These are phyloP conservation scores for Candida alai DNA, from an alignment of 805 yeast genomes.

Conservation along the genomic window DNA sequence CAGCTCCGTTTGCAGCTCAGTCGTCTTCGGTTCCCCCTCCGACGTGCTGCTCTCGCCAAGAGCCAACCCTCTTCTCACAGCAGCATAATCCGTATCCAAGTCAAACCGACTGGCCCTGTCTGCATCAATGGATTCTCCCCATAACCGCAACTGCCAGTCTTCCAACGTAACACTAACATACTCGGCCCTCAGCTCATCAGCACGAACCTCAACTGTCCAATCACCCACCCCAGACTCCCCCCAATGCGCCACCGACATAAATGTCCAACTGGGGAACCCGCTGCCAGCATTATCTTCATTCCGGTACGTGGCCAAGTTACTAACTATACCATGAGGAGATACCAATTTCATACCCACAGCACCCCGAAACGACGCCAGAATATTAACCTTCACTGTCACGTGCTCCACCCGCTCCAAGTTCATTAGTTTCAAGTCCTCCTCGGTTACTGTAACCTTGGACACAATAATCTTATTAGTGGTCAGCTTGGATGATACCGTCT, in stretches of 20 bases:
- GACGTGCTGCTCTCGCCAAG: conserved; percentile 5
- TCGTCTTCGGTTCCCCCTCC: conserved; percentile 3
- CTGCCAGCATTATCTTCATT: conserved; percentile 47
- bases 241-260: conserved; percentile 98
- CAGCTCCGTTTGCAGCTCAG: background rate
- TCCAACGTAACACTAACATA: conserved; percentile 39
- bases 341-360: conserved; percentile 56
- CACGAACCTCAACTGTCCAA: conserved; percentile 69
- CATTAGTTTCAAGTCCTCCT: conserved; percentile 46
- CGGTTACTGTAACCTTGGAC: conserved; percentile 39
- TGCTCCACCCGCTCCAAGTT: conserved; percentile 80
- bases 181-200: conserved; percentile 32
- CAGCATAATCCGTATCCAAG: conserved; percentile 45
- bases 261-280: conserved; percentile 83
- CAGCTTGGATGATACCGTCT: conserved; percentile 12
- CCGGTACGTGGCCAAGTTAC: conserved; percentile 71
- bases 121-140: conserved; percentile 75
- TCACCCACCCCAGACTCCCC: conserved; percentile 77
- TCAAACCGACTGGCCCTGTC: conserved; percentile 56
- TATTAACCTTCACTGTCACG: conserved; percentile 74
- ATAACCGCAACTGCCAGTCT: conserved; percentile 74
- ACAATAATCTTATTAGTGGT: conserved; percentile 16
- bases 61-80: conserved; percentile 31
- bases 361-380: conserved; percentile 66
- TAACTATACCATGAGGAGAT: conserved; percentile 73